These are phyloP conservation scores for Ustilago xerochloae DNA, from an alignment of 1,284 basidiomycete genomes.

Conservation along the genomic window DNA sequence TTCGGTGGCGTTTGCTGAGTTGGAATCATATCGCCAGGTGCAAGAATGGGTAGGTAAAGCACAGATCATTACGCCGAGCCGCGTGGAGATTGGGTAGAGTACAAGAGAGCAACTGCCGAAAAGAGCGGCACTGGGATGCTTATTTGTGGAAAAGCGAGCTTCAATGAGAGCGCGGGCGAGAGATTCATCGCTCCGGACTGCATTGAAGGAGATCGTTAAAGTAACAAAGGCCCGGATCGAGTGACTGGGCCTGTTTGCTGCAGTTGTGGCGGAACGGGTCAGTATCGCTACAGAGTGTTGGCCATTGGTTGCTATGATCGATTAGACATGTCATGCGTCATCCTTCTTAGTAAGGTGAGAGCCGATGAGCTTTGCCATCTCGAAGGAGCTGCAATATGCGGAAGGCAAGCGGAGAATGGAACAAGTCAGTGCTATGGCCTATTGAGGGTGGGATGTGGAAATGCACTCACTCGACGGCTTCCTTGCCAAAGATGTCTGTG, in stretches of 20 bases:
- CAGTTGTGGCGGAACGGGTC: neutral
- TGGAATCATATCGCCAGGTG: too few relatives aligned
- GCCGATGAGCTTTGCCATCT: slow-evolving; percentile 67
- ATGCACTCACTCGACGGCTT: slow-evolving; percentile 75
- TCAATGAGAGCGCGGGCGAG: too few relatives aligned
- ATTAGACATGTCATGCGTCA: slow-evolving; percentile 25
- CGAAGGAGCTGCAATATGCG: slow-evolving; percentile 56
- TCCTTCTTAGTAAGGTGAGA: slow-evolving; percentile 64
- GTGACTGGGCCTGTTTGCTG: neutral
- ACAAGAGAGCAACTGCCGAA: slow-evolving; percentile 4
- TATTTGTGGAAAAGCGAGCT: neutral
- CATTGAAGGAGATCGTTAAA: too few relatives aligned
- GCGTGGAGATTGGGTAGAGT: slow-evolving; percentile 15
- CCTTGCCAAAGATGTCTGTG: slow-evolving; percentile 77
- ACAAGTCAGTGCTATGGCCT: neutral
- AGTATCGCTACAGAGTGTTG: neutral
- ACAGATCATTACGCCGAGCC: slow-evolving; percentile 13
- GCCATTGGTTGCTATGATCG: too few relatives aligned
- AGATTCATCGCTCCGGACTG: too few relatives aligned
- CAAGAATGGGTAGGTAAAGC: neutral
- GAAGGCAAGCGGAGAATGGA: neutral
- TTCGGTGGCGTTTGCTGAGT: neutral
- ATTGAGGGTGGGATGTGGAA: neutral
- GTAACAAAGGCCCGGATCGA: neutral
- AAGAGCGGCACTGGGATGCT: neutral